Percentiles rank a stretch among this genome's conserved stretches.
These are phyloP conservation scores for Boletus holoroseus DNA, from an alignment of 1,284 basidiomycete species.

Conservation along the genomic window DNA sequence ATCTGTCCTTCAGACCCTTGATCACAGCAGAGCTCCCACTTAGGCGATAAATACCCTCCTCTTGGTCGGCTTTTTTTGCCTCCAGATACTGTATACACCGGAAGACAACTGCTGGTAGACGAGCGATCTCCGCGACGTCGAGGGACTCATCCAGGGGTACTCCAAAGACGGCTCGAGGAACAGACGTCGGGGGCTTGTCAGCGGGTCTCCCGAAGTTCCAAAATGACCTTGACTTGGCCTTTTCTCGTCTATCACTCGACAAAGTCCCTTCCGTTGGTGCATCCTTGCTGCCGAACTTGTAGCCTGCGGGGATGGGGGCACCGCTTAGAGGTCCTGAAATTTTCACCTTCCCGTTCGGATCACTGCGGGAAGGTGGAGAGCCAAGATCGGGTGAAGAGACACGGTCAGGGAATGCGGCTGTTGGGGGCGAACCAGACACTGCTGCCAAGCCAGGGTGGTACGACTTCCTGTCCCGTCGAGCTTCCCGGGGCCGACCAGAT, in stretches of 20 bases:
- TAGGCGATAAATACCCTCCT: constrained; percentile 96
- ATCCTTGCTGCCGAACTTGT: constrained; percentile 79
- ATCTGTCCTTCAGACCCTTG: constrained; percentile 88
- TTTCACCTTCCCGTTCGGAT: constrained; percentile 57
- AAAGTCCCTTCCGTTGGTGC: constrained; percentile 42
- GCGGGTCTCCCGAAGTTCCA: constrained; percentile 74
- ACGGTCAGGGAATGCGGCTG: constrained; percentile 43
- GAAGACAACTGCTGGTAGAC: constrained; percentile 92
- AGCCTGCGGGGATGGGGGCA: constrained; percentile 79
- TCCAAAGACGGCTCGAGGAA: constrained; percentile 81
- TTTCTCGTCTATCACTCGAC: constrained; percentile 68
- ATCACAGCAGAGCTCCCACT: constrained; percentile 92
- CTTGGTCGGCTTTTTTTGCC: constrained; percentile 85
- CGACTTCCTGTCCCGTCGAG: constrained; percentile 48
- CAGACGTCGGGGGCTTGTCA: constrained; percentile 40
- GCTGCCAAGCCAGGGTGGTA: constrained; percentile 50
- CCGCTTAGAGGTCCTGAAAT: constrained; percentile 89
- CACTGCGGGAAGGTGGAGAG: constrained; percentile 32
- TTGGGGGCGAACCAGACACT: constrained; percentile 43
- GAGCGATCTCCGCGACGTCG: constrained; percentile 81
- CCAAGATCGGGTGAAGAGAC: constrained; percentile 56
- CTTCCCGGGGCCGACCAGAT: constrained; percentile 45
- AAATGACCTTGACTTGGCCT: constrained; percentile 84
- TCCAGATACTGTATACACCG: constrained; percentile 89
- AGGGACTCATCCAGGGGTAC: constrained; percentile 85